A percentile compares a stretch with the other conserved stretches of the same genome.
phyloP scores from a whole-genome alignment of 352 stramenopile species.

The Phytophthora parvispora region DNA sequence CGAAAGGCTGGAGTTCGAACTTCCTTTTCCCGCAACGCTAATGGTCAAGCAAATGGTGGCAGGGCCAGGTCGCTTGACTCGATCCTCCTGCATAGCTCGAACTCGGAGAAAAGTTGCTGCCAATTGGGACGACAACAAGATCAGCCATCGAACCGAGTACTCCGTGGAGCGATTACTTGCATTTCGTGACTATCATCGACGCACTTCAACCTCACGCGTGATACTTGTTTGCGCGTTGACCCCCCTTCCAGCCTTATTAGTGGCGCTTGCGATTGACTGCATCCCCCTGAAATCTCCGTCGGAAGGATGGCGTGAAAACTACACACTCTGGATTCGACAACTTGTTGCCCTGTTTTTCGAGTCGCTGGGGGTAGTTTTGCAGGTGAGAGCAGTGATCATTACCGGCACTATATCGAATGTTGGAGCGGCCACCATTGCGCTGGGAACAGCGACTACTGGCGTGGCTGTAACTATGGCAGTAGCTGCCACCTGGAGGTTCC shows the following conservation, averaged over 20 bases:
- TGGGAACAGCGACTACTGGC: neutral
- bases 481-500: constrained; percentile 6
- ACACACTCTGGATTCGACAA: constrained; percentile 11
- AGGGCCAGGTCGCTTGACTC: neutral
- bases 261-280: constrained; percentile 21
- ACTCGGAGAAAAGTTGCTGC: neutral
- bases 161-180: constrained; percentile 13
- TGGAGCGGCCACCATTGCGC: constrained; percentile 4
- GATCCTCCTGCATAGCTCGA: neutral
- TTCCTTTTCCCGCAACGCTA: neutral
- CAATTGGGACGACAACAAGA: constrained; percentile 2
- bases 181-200: constrained; percentile 15
- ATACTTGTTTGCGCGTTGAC: constrained; percentile 5
- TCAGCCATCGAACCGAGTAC: constrained; percentile 11
- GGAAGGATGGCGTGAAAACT: constrained; percentile 3
- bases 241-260: constrained; percentile 15
- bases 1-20: neutral
- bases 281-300: constrained; percentile 27
- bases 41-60: neutral
- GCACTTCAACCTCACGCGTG: constrained; percentile 1
- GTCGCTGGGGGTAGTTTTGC: neutral
- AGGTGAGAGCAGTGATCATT: constrained; percentile 14
- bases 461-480: constrained; percentile 10
- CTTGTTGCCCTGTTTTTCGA: constrained; percentile 8
- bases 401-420: constrained; percentile 9